Base-by-base conservation (phyloP, 345 rosid species). In the Murraya paniculata region DNA sequence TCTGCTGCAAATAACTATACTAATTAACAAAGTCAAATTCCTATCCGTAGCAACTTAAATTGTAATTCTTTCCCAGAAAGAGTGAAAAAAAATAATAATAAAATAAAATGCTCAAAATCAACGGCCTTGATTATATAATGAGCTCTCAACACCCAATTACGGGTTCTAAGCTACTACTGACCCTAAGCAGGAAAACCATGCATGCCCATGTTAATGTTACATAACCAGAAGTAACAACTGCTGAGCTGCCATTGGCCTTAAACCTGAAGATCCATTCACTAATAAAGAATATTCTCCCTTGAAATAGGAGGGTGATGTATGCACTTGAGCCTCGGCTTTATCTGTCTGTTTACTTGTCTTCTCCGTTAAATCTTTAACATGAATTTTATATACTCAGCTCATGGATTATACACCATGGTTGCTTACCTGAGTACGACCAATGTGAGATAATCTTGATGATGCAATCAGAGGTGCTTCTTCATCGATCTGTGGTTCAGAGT, bases 391-490 rank as follows among this genome's bases (percentile, higher is more conserved):
- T 77, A 41, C 41, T 68, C 36, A 50, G 67, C 57, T 22, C 27
- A n/a, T 31, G 14, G 19, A 77, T 85, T 79, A 89, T 64, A 82
- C 88, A 0, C 77, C 79, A 73, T 85, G 90, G 81, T 79, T 91
- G 81, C 92, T 81, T 21, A 90, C 86, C 85, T 91, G 98, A 18
- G 94, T 79, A n/a, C 97, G 90, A 31, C 98, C 99, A 0, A 94
- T 82, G 78, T 90, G 97, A 4, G 94, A 91, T 76, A 92, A 80
- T 78, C 98, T 91, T 35, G 91, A 86, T 16, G 91, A 85, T 55
- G 98, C 71, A 16, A 94, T 84, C 67, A 96, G 85, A 68, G 95
- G 98, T 28, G 90, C 90, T 90, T 96, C 98, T 84, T 91, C 98
- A 48, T 96, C 98, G 16, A 79, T 80, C 19, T 81, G 88, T 69